Conservation (phyloP, 306 rosid genomes). For the Spatholobus suberectus region DNA sequence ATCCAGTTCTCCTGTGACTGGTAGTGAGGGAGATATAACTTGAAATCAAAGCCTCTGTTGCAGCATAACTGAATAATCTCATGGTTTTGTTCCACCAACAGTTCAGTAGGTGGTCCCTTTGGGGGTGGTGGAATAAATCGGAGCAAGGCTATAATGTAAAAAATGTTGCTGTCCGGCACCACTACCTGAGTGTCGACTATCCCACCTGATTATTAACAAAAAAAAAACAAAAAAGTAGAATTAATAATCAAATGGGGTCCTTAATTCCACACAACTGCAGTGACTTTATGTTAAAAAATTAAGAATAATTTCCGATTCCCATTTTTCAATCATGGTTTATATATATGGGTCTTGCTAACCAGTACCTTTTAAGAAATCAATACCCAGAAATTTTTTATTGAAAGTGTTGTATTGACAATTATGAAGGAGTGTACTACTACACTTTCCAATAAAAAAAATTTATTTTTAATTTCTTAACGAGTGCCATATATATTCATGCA, state of each 20-base stretch:
- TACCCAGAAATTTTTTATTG: too few species aligned
- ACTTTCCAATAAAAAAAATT: too few species aligned
- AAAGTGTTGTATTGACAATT: too few species aligned
- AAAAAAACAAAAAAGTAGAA: neutral
- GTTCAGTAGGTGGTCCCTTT: constrained; percentile 54
- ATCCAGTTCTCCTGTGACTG: constrained; percentile 72
- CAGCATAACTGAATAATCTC: constrained; percentile 65
- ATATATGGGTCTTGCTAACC: too few species aligned
- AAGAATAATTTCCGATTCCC: too few species aligned
- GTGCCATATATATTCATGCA: too few species aligned
- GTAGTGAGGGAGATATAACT: constrained; percentile 87
- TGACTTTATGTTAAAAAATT: neutral
- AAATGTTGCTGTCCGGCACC: constrained; percentile 81
- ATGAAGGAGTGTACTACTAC: too few species aligned
- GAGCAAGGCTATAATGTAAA: constrained; percentile 84
- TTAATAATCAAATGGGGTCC: too few species aligned
- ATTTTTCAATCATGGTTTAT: too few species aligned
- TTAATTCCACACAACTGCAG: too few species aligned
- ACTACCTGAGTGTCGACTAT: constrained; percentile 73
- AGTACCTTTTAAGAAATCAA: too few species aligned
- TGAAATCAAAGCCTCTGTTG: constrained; percentile 65
- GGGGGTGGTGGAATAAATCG: constrained; percentile 73
- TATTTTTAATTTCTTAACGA: too few species aligned
- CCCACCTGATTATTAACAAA: constrained; percentile 72
- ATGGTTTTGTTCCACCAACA: constrained; percentile 68